A percentile compares a stretch with the other conserved stretches of the same genome.
Conservation (phyloP, 495 filamentous ascomycete genomes). For the Daldinia concentrica region DNA sequence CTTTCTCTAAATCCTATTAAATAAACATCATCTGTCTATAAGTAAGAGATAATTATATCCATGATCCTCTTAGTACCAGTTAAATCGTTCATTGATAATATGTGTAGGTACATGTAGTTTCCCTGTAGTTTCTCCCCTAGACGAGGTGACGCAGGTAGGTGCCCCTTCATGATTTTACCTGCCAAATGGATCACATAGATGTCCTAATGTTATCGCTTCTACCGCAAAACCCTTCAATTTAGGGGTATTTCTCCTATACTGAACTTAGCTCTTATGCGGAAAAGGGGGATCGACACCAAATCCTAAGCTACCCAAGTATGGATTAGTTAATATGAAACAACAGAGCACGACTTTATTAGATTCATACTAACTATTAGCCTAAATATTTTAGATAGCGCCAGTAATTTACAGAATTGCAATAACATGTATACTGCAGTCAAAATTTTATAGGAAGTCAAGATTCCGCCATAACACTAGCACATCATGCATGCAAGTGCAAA, state of each 20-base stretch:
- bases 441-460: neutral
- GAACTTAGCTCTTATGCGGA: neutral
- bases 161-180: neutral
- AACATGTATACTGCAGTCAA: neutral
- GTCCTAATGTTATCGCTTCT: neutral
- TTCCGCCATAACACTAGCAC: neutral
- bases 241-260: neutral
- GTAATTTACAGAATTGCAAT: neutral
- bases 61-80: neutral
- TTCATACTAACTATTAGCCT: neutral
- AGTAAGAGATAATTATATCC: neutral
- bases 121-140: neutral
- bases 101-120: neutral
- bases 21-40: neutral
- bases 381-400: neutral
- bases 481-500: neutral
- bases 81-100: neutral
- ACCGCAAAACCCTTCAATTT: neutral
- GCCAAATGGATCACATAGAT: neutral
- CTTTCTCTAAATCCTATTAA: neutral
- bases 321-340: slow-evolving; percentile 11
- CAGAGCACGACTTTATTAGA: neutral
- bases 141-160: neutral
- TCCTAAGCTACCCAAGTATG: neutral
- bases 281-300: slow-evolving; percentile 5